Base-by-base conservation (phyloP, 2,329 filamentous ascomycete genomes). In the Phaeosphaeriaceae sp. region DNA sequence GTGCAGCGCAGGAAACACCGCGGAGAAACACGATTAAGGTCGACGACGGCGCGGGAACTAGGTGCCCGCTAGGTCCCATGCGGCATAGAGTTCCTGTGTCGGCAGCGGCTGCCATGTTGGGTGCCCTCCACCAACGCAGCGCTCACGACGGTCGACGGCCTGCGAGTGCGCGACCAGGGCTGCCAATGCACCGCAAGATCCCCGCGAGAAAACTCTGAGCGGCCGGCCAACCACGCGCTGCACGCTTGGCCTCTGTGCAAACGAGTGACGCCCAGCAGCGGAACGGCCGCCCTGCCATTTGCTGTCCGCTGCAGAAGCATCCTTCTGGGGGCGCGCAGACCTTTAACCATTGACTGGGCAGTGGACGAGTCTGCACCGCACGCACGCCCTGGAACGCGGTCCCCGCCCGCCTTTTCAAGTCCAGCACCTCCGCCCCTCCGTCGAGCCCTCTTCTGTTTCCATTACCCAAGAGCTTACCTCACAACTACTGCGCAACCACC, bases 381-480 rank as follows among this genome's bases (percentile, higher is more conserved):
- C 36, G 36, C 36, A 40, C 20, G 25, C 20, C 25, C 48, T 33
- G 54, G 58, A 66, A 61, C 56, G 57, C 48, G 56, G 60, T 63
- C 65, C 60, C 70, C 70, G 71, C 67, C 69, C 71, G 68, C 67
- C 68, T 68, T 71, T 75, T 73, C 65, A 74, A 69, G 66, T 66
- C 66, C 61, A 70, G 70, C 69, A 67, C 69, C 67, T 69, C 72
- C 68, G 69, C 72, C 72, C 69, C 67, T 71, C 67, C 62, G 64
- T 66, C 41, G 60, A 65, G 64, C 61, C 67, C 62, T 66, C 60
- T 65, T 63, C 64, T 66, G 71, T 80, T 81, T 79, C 68, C 78
- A 80, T 81, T 81, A 81, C 74, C 76, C 76, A 81, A 80, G 72
- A 74, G 72, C 74, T 81, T 81, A 81, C 79, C 78, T 80, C 79